phyloP scores from a whole-genome alignment of 2,329 filamentous ascomycete species.

The Botryosphaeria dothidea region DNA sequence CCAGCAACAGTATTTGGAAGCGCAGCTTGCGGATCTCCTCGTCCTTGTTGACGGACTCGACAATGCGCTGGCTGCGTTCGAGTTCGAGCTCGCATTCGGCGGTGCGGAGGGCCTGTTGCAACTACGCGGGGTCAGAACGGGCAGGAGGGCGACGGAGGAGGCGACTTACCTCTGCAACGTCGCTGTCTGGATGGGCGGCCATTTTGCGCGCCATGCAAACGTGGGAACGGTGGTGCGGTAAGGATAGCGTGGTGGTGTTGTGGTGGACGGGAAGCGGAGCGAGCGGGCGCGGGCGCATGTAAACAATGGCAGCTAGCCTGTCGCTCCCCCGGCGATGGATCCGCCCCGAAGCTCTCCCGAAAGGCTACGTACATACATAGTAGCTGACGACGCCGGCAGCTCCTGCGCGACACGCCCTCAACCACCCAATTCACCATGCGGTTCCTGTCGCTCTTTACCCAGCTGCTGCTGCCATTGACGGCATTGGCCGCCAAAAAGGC shows the following conservation, averaged over 20 bases:
- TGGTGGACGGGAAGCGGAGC: neutral
- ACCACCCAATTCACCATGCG: constrained; percentile 60
- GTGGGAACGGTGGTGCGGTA: neutral
- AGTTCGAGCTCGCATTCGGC: constrained; percentile 68
- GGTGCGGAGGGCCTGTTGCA: constrained; percentile 54
- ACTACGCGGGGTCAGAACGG: constrained; percentile 28
- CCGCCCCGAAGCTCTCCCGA: neutral
- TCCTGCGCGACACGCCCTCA: neutral
- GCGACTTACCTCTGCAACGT: constrained; percentile 35
- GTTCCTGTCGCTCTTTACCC: constrained; percentile 61
- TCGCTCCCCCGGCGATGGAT: too few relatives aligned
- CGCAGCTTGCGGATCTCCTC: constrained; percentile 72
- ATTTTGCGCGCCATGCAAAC: constrained; percentile 29
- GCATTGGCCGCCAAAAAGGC: constrained; percentile 64
- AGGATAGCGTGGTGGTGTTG: constrained; percentile 4
- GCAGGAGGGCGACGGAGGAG: neutral
- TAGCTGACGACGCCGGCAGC: constrained; percentile 10
- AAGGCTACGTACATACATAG: constrained; percentile 6
- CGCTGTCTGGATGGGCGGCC: constrained; percentile 30
- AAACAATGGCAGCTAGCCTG: neutral
- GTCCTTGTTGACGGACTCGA: constrained; percentile 69
- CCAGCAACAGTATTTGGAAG: constrained; percentile 69
- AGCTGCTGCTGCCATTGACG: constrained; percentile 62
- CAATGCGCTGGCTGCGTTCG: constrained; percentile 63
- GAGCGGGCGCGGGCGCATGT: neutral